phyloP scores from a whole-genome alignment of 345 rosid species.

The Citrus reticulata region DNA sequence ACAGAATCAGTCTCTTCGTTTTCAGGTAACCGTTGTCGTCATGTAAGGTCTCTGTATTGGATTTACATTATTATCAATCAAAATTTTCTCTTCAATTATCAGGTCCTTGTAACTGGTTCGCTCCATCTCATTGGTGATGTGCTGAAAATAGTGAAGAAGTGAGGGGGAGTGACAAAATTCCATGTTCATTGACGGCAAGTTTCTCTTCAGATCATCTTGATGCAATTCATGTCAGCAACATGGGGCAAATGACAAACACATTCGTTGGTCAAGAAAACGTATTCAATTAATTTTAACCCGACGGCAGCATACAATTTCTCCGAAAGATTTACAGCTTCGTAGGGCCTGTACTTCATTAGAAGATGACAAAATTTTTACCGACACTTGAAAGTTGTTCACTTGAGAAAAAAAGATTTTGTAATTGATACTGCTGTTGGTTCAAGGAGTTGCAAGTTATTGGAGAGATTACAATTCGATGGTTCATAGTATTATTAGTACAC shows the following conservation, averaged over 20 bases:
- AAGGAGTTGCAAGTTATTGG: not conserved
- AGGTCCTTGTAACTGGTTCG: constrained; percentile 92
- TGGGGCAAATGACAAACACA: not conserved
- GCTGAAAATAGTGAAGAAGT: constrained; percentile 66
- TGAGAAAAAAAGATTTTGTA: not conserved
- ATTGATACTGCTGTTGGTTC: not conserved
- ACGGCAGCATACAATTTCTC: not conserved
- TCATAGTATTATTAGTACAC: no score
- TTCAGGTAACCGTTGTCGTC: constrained; percentile 50
- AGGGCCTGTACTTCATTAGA: not conserved
- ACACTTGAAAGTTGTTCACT: no score
- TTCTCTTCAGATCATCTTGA: not conserved
- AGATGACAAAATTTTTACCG: no score
- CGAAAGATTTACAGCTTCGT: not conserved
- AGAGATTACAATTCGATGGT: not conserved
- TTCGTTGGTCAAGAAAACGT: not conserved
- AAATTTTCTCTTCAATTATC: constrained; percentile 7
- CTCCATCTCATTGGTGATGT: constrained; percentile 93
- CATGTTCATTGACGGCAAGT: not conserved
- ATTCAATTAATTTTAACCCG: not conserved
- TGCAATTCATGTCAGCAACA: not conserved
- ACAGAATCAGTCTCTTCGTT: constrained; percentile 51
- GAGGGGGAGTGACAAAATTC: constrained; percentile 8
- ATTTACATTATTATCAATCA: not conserved
- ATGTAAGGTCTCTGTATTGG: not conserved